A percentile compares a stretch with the other conserved stretches of the same genome.
phyloP scores from a whole-genome alignment of 768 basidiomycete species.

The Pholiota microspora region DNA sequence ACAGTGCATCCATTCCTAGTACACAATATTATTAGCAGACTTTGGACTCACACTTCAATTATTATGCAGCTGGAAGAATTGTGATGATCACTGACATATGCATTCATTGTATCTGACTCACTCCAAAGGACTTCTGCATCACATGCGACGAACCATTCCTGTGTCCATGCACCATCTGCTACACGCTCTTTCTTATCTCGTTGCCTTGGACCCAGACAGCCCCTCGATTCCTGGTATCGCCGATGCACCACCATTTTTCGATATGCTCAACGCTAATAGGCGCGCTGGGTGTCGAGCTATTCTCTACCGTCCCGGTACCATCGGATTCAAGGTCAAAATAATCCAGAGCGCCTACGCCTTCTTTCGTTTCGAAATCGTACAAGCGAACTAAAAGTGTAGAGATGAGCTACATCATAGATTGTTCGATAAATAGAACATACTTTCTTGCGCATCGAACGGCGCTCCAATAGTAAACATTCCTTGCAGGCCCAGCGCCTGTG shows the following conservation, averaged over 20 bases:
- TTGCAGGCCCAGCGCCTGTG: slow-evolving; percentile 63
- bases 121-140: neutral
- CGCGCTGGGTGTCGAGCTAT: neutral
- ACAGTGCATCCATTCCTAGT: too few relatives aligned
- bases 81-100: neutral
- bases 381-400: slow-evolving; percentile 37
- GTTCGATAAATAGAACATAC: slow-evolving; percentile 41
- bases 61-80: neutral
- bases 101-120: neutral
- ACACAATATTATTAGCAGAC: too few relatives aligned
- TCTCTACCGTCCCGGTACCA: neutral
- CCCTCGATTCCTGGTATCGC: slow-evolving; percentile 63
- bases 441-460: slow-evolving; percentile 74
- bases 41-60: too few relatives aligned
- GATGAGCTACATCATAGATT: too few relatives aligned
- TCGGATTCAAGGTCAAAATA: slow-evolving; percentile 51
- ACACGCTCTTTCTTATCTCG: slow-evolving; percentile 5
- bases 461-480: slow-evolving; percentile 59
- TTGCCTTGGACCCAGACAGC: slow-evolving; percentile 78
- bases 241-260: slow-evolving; percentile 92
- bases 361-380: slow-evolving; percentile 35
- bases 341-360: slow-evolving; percentile 65
- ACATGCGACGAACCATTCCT: neutral
- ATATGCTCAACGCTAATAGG: slow-evolving; percentile 46
- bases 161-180: too few relatives aligned